Base-by-base conservation (phyloP, 768 basidiomycete genomes). In the Suillus cothurnatus region DNA sequence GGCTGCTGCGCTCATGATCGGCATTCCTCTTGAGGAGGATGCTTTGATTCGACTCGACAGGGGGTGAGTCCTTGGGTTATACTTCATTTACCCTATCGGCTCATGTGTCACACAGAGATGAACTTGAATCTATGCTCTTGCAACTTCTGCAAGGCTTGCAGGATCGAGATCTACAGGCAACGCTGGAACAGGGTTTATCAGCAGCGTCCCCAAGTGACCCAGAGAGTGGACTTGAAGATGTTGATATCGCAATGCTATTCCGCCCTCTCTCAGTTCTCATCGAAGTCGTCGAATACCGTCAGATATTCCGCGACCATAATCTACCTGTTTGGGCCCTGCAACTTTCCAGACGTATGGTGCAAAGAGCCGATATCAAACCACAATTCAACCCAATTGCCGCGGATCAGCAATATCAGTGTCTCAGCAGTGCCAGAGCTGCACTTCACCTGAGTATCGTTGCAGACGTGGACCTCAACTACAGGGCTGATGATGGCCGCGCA, bases 1-100 rank as follows among this genome's bases (percentile, higher is more conserved):
- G 19, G 61, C 61, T 53, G 61, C 61, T 52, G 45, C 41, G 17
- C 47, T 62, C 17, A 26, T 62, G 11, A 62, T 62, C 7, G 43
- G 14, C n/a, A 34, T 62, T 8, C 61, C 61, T 62, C 2, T 52
- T 9, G 45, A 47, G 32, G 41, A 52, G 19, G 47, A 28, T 26
- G 61, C 23, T 26, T 15, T 62, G n/a, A 31, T 58, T 17, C 26
- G 45, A 23, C 32, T 53, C 14, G 55, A 62, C 14, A 62, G 32
- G n/a, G 47, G 61, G 61, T 62, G 53, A 62, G 61, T 14, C 15
- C 17, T 21, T 32, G 2, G 8, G 5, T 21, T 21, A n/a, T n/a
- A 49, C 11, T 21, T 49, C 1, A 39, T 60, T 26, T n/a, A 8
- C 12, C 11, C 12, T 19, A n/a, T 47, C 11, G 21, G 26, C 9